Evolutionary conservation across 352 stramenopile genomes (phyloP), one percentile per base, ranked within the genome.

Genomic region (Phytopythium ostracodes): DNA sequence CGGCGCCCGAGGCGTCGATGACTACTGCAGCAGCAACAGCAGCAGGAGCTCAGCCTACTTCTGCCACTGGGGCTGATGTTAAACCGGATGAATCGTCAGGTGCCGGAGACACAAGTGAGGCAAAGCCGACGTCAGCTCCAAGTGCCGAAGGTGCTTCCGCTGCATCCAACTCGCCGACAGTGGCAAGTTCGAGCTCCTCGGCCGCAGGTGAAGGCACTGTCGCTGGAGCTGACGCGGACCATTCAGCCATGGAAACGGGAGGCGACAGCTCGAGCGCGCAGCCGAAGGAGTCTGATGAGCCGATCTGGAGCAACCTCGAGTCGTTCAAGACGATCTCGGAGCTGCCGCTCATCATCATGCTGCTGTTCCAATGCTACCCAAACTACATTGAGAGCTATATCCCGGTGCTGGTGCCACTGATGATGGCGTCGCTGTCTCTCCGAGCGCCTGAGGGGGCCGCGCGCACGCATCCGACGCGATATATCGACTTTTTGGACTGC

Each of bases 291-390:
- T 52, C 38, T 0, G 73, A 82, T 25, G 77, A 91, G n/a, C 70
- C 67, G 7, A 73, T 97, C 10, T 91, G 78, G 60, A 88, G 77
- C 64, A 92, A 85, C 64, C 77, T 94, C 62, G 89, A 98, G 65
- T 98, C 91, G 36, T 98, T 98, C 73, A 96, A 96, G 67, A 96
- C 98, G 20, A 89, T 99, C 47, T 97, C 92, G 8, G 97, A 99
- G 76, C 91, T 97, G 60, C 97, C 97, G n/a, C 73, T 99, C 46
- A 98, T 98, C 72, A 97, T 99, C 60, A 99, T 99, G 93, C 75
- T 99, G 51, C 87, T 99, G 42, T 99, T 99, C 63, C 96, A 99
- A 77, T 94, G 98, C 56, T 98, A 99, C 75, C 95, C 94, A 20
- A 97, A 91, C 56, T 98, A 96, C 69, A 94, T 99, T 29, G 96